Conservation (phyloP, 805 yeast genomes). For the Nakazawaea siamensis region DNA sequence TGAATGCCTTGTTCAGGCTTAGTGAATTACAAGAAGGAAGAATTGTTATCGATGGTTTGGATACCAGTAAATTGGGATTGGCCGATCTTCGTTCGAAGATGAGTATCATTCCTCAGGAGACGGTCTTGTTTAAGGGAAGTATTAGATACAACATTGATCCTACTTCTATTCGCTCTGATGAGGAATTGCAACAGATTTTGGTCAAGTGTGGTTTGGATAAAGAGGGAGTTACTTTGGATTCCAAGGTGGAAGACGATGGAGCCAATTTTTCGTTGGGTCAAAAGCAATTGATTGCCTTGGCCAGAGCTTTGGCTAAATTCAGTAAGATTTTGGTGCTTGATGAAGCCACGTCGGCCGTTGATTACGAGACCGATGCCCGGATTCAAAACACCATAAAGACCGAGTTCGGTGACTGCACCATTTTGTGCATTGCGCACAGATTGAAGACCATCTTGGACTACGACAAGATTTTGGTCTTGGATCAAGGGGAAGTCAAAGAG, state of each 20-base stretch:
- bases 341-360: conserved; percentile 63
- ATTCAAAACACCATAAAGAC: conserved; percentile 41
- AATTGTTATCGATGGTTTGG: conserved; percentile 63
- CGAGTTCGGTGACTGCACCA: conserved; percentile 46
- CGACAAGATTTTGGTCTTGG: conserved; percentile 76
- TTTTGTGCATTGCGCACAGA: conserved; percentile 55
- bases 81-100: conserved; percentile 58
- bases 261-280: conserved; percentile 53
- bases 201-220: conserved; percentile 47
- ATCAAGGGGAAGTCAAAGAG: conserved; percentile 68
- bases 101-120: conserved; percentile 85
- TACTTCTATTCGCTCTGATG: conserved; percentile 47
- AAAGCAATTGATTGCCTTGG: conserved; percentile 48
- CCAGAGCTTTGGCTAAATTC: conserved; percentile 50
- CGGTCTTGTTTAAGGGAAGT: conserved; percentile 75
- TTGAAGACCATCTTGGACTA: conserved; percentile 62
- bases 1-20: conserved; percentile 62
- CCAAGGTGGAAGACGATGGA: conserved; percentile 47
- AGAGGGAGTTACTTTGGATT: conserved; percentile 33
- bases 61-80: conserved; percentile 58
- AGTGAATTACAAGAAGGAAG: conserved; percentile 40
- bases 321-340: conserved; percentile 46
- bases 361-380: conserved; percentile 47
- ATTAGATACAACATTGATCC: conserved; percentile 76
- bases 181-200: conserved; percentile 59